phyloP scores from a whole-genome alignment of 768 basidiomycete genomes.

The Lactarius sp. region DNA sequence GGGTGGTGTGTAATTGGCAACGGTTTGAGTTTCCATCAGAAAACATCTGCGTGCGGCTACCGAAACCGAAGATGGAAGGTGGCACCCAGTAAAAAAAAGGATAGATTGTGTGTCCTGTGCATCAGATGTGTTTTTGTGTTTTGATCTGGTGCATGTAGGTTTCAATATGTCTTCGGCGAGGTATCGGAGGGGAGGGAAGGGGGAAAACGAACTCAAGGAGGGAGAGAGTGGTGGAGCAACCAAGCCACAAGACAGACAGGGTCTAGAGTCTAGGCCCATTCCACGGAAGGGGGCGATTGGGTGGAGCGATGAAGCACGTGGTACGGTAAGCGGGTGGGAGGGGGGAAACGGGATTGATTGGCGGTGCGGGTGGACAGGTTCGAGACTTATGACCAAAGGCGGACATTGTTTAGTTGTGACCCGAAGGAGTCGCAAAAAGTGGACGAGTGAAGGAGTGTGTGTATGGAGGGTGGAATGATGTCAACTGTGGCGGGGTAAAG shows the following conservation, averaged over 20 bases:
- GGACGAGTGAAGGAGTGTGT: not conserved
- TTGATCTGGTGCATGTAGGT: not conserved
- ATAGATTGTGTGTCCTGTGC: not conserved
- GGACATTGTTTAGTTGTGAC: not conserved
- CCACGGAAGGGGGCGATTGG: constrained; percentile 18
- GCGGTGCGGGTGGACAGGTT: constrained; percentile 9
- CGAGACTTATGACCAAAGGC: constrained; percentile 15
- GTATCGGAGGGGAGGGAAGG: constrained; percentile 10
- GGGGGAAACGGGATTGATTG: constrained; percentile 8
- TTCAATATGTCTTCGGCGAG: not conserved
- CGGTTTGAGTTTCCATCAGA: constrained; percentile 21
- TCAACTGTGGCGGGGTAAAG: not conserved
- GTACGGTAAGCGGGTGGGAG: constrained; percentile 3
- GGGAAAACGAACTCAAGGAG: not conserved
- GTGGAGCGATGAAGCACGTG: constrained; percentile 20
- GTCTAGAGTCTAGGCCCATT: constrained; percentile 10
- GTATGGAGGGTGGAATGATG: not conserved
- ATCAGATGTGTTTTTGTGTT: not conserved
- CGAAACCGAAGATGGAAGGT: constrained; percentile 2
- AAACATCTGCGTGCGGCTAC: constrained; percentile 4
- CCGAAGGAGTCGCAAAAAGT: not conserved
- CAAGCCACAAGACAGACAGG: not conserved
- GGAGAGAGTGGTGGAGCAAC: not conserved
- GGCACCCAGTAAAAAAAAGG: not conserved
- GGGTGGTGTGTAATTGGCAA: constrained; percentile 16